Base-by-base conservation (phyloP, 257 asterid genomes). In the Petunia secreta region DNA sequence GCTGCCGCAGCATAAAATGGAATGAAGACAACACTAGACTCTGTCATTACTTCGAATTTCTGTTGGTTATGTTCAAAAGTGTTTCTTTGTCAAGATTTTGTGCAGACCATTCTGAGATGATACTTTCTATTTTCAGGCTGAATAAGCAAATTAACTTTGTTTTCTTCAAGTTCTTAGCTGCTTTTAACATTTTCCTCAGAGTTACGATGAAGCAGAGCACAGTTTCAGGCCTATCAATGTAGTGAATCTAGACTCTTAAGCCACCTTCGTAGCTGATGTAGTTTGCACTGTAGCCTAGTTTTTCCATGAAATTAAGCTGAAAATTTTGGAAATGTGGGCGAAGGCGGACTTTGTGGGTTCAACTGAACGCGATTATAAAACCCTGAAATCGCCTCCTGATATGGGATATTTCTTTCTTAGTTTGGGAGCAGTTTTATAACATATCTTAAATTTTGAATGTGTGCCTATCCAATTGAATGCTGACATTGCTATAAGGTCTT, bases 1-100 rank as follows among this genome's bases (percentile, higher is more conserved):
- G 80, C 92, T 78, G 87, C 25, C 25, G 25, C 25, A 25, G 25
- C 86, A 63, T 81, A 87, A 85, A 83, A 74, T 54, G 71, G 94
- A 88, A 85, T 83, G 84, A 84, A 63, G 16, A 46, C 4, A 39
- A 11, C 52, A 8, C 16, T 6, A 25, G 16, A 41, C 52, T 10
- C 8, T 6, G 43, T 3, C 39, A 9, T 41, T 8, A 53, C 50
- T 14, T 54, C 38, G 8, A 62, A 50, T 13, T 57, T 64, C 40
- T 34, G 53, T 55, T 55, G 8, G 14, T 37, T 80, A 34, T 80
- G 79, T 68, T 79, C 74, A 54, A 11, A 34, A 6, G 37, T 77
- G 75, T 64, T 76, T 75, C 44, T 80, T 67, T 67, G 13, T 46
- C 8, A 44, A 48, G 8, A 25, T 59, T 15, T 59, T 71, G 58